These are phyloP conservation scores for Pythium aphanidermatum DNA, from an alignment of 352 stramenopile genomes.

Conservation along the genomic window DNA sequence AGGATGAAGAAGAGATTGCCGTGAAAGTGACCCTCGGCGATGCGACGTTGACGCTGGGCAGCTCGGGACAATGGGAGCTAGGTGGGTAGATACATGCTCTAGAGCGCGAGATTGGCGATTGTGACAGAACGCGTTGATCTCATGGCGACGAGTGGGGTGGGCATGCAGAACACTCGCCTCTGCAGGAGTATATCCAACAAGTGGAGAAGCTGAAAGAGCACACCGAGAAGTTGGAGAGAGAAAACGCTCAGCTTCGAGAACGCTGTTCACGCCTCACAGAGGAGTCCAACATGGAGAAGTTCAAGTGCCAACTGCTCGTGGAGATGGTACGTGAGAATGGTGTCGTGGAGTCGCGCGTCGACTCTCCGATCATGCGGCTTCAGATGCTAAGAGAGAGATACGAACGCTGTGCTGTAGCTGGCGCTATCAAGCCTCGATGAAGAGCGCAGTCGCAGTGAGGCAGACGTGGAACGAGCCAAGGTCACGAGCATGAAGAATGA, in stretches of 20 bases:
- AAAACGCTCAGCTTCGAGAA: conserved; percentile 58
- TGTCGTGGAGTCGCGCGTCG: too few relatives aligned
- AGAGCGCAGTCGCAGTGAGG: conserved; percentile 52
- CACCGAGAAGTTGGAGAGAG: conserved; percentile 42
- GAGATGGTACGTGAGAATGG: conserved; percentile 75
- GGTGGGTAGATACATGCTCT: too few relatives aligned
- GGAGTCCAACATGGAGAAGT: conserved; percentile 85
- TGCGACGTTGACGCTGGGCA: conserved; percentile 36
- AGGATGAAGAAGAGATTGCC: conserved; percentile 33
- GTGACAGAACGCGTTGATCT: too few relatives aligned
- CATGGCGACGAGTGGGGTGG: too few relatives aligned
- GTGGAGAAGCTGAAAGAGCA: conserved; percentile 29
- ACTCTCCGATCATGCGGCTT: too few relatives aligned
- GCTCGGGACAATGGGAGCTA: conserved; percentile 51
- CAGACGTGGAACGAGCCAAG: conserved; percentile 55
- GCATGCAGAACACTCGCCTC: conserved; percentile 51
- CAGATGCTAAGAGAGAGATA: too few relatives aligned
- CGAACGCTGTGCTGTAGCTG: too few relatives aligned
- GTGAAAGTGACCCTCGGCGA: conserved; percentile 54
- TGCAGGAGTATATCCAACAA: conserved; percentile 37
- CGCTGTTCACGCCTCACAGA: conserved; percentile 55
- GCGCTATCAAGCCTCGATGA: conserved; percentile 79
- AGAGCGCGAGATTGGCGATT: too few relatives aligned
- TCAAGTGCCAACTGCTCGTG: conserved; percentile 82
- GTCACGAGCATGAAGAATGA: conserved; percentile 53